A percentile compares a stretch with the other conserved stretches of the same genome.
phyloP scores from a whole-genome alignment of 306 rosid species.

The Pueraria montana region DNA sequence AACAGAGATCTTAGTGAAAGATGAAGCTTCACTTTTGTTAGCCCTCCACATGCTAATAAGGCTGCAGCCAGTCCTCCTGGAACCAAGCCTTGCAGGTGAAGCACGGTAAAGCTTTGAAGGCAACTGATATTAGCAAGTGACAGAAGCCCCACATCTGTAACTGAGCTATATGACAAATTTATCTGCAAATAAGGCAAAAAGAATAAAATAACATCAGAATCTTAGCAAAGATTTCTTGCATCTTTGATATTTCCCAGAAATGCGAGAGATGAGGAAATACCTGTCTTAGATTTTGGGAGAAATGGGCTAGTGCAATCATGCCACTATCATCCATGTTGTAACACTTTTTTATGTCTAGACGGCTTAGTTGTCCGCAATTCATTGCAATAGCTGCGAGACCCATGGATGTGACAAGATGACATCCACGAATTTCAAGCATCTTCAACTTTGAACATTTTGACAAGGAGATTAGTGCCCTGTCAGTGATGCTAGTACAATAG shows the following conservation, averaged over 20 bases:
- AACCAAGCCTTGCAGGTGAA: constrained; percentile 79
- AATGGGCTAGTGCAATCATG: constrained; percentile 80
- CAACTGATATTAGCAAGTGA: constrained; percentile 88
- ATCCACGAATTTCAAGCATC: constrained; percentile 87
- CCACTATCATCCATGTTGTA: constrained; percentile 78
- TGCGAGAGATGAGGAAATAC: constrained; percentile 52
- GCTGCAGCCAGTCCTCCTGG: constrained; percentile 84
- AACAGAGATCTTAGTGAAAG: constrained; percentile 64
- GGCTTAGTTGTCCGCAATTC: constrained; percentile 74
- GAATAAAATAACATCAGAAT: constrained; percentile 31
- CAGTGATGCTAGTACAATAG: constrained; percentile 81
- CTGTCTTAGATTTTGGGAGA: constrained; percentile 89
- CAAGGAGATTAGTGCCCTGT: constrained; percentile 66
- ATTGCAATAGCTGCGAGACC: constrained; percentile 78
- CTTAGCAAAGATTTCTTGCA: constrained; percentile 4
- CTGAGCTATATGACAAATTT: constrained; percentile 85
- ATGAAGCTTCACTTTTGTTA: constrained; percentile 94
- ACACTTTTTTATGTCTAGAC: constrained; percentile 90
- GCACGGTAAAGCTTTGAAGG: constrained; percentile 79
- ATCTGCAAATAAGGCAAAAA: constrained; percentile 67
- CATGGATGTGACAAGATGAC: constrained; percentile 71
- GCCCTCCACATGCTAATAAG: constrained; percentile 76
- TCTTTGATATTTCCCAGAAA: constrained; percentile 28
- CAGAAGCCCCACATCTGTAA: constrained; percentile 84
- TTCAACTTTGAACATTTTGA: constrained; percentile 73